Evolutionary conservation across 148 eudicot genomes (phyloP), one percentile per base, ranked within the genome.

Genomic region (Tetragonia tetragonoides): DNA sequence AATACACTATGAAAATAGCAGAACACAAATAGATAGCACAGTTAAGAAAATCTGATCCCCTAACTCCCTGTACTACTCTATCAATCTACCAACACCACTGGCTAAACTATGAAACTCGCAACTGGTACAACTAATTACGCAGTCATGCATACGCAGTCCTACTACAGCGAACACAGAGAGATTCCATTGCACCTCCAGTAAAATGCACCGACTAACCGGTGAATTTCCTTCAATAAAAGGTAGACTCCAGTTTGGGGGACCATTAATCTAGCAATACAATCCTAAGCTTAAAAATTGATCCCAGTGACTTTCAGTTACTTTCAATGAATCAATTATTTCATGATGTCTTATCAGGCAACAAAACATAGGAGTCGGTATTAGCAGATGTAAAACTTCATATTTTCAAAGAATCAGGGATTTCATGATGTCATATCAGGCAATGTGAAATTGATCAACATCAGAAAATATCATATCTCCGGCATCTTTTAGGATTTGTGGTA

Each of bases 391-490:
- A 14, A 69, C 61, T 42, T 40, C 61, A 77, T 57, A 42, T 21
- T n/a, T 56, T 57, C 38, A 41, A 28, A 51, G 10, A 44, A 77
- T 70, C 11, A 70, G 47, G 62, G 67, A 46, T 44, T 60, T 77
- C 67, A 47, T 70, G 49, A 44, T 23, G 44, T 68, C 66, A 76
- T 57, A 70, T 51, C 56, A 70, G 68, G 18, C 59, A 81, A 81
- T 60, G 78, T 62, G 66, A 82, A 82, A 61, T 24, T 77, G 59
- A 81, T 77, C 73, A 66, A 57, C 18, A n/a, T 65, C 18, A 64
- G 61, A 66, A 77, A 57, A 78, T 70, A 81, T 66, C 53, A 76
- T 56, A 44, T 72, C 80, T 63, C 23, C 68, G 75, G 84, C 81
- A 68, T 74, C 75, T 82, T 78, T 68, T 63, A 66, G 39, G 62